Evolutionary conservation across 805 yeast species (phyloP), one percentile per base, ranked within the genome.

Genomic region (Wickerhamiella cacticola): DNA sequence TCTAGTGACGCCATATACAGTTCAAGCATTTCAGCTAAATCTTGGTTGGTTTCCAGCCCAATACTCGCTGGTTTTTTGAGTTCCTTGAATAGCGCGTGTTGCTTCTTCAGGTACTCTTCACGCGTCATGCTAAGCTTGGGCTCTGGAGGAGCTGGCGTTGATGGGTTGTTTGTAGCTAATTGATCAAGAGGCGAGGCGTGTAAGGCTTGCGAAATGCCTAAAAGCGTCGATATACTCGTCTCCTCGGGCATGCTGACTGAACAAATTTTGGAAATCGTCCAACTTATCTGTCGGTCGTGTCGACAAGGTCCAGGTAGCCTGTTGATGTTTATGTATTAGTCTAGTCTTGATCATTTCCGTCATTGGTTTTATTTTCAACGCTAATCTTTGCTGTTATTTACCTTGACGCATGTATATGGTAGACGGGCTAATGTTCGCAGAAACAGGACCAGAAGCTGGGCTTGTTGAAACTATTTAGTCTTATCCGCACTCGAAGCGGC

Each of bases 1-100:
- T 60, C 64, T 28, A 58, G 48, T 2, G 55, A 55, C n/a, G 62
- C 61, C 48, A 59, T 43, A 36, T 55, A 52, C 2, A 57, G 46
- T 48, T 57, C 57, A 33, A 57, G 48, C 24, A 53, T 52, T 13
- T 50, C 42, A 35, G 48, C 41, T n/a, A 59, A 52, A 25, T 39
- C 48, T 24, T 31, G 35, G 43, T 55, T 34, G 13, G 43, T 52
- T 33, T 41, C 49, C 43, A 18, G 53, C 42, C 15, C 38, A 7
- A 35, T 45, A 31, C 58, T 60, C 13, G 58, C 12, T 23, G 46
- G 46, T 24, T 34, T 22, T 22, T 33, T 53, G 21, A 59, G 55
- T 48, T 55, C 50, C 39, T 48, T 35, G 45, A 58, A 60, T 12
- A 59, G 49, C 9, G 49, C 53, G 44, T 59, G 57, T 50, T 60